phyloP scores from a whole-genome alignment of 1,139 yeast species.

The Yamadazyma aaseri region DNA sequence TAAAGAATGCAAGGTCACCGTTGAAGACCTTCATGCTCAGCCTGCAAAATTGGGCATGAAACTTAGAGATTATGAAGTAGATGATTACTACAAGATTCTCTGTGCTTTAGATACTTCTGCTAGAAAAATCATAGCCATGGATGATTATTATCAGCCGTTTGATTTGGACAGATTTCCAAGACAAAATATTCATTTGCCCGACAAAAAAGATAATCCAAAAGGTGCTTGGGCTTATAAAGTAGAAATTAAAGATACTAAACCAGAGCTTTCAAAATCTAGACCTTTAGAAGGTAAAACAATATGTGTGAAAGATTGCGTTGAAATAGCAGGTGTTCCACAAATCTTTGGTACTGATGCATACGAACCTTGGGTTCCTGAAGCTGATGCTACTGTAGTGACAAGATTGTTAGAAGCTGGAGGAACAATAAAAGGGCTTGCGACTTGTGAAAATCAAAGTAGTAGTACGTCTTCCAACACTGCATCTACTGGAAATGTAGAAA shows the following conservation, averaged over 20 bases:
- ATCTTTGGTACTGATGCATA: slow-evolving; percentile 16
- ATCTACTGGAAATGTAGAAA: slow-evolving; percentile 15
- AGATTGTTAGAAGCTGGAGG: slow-evolving; percentile 16
- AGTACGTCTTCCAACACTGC: slow-evolving; percentile 18
- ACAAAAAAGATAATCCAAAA: slow-evolving; percentile 20
- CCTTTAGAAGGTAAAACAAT: slow-evolving; percentile 27
- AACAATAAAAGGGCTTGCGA: slow-evolving; percentile 12
- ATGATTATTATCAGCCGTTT: slow-evolving; percentile 21
- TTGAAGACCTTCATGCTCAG: slow-evolving; percentile 24
- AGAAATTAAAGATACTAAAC: slow-evolving; percentile 27
- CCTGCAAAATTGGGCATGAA: slow-evolving; percentile 25
- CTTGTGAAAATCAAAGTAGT: slow-evolving; percentile 17
- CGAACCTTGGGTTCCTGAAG: slow-evolving; percentile 14
- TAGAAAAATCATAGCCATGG: slow-evolving; percentile 24
- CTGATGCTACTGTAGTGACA: slow-evolving; percentile 17
- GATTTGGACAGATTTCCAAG: slow-evolving; percentile 32
- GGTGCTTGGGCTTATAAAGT: slow-evolving; percentile 40
- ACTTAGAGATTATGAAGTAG: slow-evolving; percentile 24
- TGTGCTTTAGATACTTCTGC: slow-evolving; percentile 32
- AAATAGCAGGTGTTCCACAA: slow-evolving; percentile 16
- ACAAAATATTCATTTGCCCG: slow-evolving; percentile 21
- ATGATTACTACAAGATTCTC: slow-evolving; percentile 25
- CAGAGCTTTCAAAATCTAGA: slow-evolving; percentile 12
- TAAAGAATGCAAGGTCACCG: slow-evolving; percentile 23
- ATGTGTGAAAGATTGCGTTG: slow-evolving; percentile 18